Base-by-base conservation (phyloP, 768 basidiomycete genomes). In the Glaciozyma antarctica region DNA sequence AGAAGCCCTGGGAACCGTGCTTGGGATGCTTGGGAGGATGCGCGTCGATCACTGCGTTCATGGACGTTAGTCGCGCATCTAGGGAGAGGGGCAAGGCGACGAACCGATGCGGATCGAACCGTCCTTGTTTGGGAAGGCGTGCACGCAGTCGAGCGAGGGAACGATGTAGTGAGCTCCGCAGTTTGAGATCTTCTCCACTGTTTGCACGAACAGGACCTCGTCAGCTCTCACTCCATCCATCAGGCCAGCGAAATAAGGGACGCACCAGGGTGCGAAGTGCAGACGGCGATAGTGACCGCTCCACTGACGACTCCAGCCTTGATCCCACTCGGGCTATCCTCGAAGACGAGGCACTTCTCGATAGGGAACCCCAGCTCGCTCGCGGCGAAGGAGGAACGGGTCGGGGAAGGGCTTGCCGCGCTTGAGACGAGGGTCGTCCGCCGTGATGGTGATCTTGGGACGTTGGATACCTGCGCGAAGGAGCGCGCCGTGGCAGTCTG, bases 371-470 rank as follows among this genome's bases (percentile, higher is more conserved):
- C 77, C 54, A 78, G 75, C 64, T 77, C 75, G 54, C 72, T 34
- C 44, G 58, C 58, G 22, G 58, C 77, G 53, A 78, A 78, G 73
- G 57, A 78, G 73, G 75, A 78, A 78, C 9, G 77, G 77, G 52
- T 71, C 73, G 45, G 73, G 77, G 73, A 73, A 73, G 24, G 77
- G 77, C 73, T 78, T 77, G 47, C 76, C 76, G 41, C 55, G 82
- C 73, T 85, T 83, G 69, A 87, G 80, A 43, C 86, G 83, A 71
- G 84, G 82, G 79, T 87, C 85, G 74, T 87, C 86, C 49, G 85
- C 86, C 32, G 86, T 88, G 76, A 88, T 85, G 34, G 85, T 87
- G 48, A 87, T 82, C 54, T 78, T 75, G 28, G 86, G 86, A 12
- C 85, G 84, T 2, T 78, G 78, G 76, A 87, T 87, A 17, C 85